These are phyloP conservation scores for Zygosaccharomyces lentus DNA, from an alignment of 805 yeast genomes.

Conservation along the genomic window DNA sequence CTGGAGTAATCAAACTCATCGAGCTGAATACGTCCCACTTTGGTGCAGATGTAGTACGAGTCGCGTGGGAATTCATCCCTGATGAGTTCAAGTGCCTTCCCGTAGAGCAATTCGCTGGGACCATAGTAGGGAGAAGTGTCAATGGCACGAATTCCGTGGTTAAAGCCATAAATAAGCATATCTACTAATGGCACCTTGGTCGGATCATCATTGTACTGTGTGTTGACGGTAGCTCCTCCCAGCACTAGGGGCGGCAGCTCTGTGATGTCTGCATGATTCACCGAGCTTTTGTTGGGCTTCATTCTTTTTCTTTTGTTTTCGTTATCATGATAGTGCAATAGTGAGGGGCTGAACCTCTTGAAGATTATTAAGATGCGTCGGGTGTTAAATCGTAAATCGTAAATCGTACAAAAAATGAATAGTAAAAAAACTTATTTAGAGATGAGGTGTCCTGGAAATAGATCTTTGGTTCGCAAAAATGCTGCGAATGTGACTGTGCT, in stretches of 20 bases:
- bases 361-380: background rate
- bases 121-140: constrained; percentile 96
- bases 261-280: constrained; percentile 40
- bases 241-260: constrained; percentile 49
- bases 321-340: background rate
- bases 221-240: constrained; percentile 88
- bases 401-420: constrained; percentile 4
- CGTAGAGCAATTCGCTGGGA: constrained; percentile 72
- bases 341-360: background rate
- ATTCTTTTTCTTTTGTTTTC: background rate
- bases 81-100: constrained; percentile 50
- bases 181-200: constrained; percentile 51
- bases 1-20: constrained; percentile 74
- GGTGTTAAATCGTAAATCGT: constrained; percentile 1
- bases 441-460: constrained; percentile 10
- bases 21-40: constrained; percentile 71
- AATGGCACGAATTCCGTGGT: constrained; percentile 65
- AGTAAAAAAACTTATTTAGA: background rate
- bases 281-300: constrained; percentile 28
- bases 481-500: constrained; percentile 16
- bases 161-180: constrained; percentile 57
- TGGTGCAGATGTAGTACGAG: constrained; percentile 67
- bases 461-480: constrained; percentile 17
- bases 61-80: constrained; percentile 49
- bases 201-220: constrained; percentile 73